Base-by-base conservation (phyloP, 768 basidiomycete species). In the Xerocomellus intermedius region DNA sequence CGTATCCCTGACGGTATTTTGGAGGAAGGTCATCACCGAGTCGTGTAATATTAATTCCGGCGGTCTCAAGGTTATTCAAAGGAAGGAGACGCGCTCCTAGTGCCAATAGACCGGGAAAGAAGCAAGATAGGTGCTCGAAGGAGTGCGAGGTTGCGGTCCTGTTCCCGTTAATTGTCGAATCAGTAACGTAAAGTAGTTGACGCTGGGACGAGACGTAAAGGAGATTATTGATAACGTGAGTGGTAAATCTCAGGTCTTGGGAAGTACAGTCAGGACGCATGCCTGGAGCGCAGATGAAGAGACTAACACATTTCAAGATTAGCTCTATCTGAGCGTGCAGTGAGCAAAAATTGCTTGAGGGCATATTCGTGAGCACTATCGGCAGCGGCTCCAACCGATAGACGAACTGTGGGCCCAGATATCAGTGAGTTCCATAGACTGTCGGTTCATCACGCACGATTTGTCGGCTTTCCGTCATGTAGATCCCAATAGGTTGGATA, bases 311-410 rank as follows among this genome's bases (percentile, higher is more conserved):
- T 80, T 65, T 84, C 80, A 5, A 89, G 71, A 55, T 79, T 83
- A 14, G 69, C 69, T 63, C 75, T 80, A 64, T 90, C 87, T 5
- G 78, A 79, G 61, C 80, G 77, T 13, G 79, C 84, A 7, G 85
- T 86, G 44, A 90, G 74, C 8, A 91, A 72, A 67, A 84, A 88
- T 50, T 85, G 80, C 63, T 91, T 91, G 53, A 91, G 77, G 26
- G 86, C 79, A 63, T 91, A 91, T 69, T 91, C 89, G 57, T 91
- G 88, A 12, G 79, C 81, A 62, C 89, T 90, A 63, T 91, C 89
- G 7, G 86, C 84, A 49, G 77, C 76, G 8, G 80, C 82, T 26
- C 87, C 89, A 8, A 89, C 81, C 2, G 86, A 83, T 7, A 85
- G 54, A 60, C 71, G 79, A 17, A 64, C 78, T 66, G 28, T 36